Conservation (phyloP, 306 rosid genomes). For the Quercus variabilis region DNA sequence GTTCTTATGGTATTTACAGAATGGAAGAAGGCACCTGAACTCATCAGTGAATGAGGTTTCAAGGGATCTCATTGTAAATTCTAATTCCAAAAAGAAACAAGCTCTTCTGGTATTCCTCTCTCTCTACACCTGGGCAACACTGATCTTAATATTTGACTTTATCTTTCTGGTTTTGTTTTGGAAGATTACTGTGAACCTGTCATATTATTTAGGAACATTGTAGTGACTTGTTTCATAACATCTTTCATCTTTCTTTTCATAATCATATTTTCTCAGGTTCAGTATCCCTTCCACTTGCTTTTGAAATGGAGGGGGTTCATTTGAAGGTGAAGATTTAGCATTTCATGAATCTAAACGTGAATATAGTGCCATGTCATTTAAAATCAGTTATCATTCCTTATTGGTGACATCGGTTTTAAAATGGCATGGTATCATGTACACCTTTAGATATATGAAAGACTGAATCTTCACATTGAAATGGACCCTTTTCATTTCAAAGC, state of each 20-base stretch:
- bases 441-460: too few species aligned
- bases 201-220: background rate
- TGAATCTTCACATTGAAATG: too few species aligned
- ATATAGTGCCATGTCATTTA: too few species aligned
- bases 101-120: conserved; percentile 73
- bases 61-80: conserved; percentile 91
- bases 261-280: background rate
- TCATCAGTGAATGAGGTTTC: conserved; percentile 94
- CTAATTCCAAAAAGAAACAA: conserved; percentile 87
- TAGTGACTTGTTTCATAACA: background rate
- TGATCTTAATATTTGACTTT: conserved; percentile 18
- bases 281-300: too few species aligned
- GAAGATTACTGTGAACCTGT: background rate
- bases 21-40: conserved; percentile 92
- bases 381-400: too few species aligned
- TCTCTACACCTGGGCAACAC: conserved; percentile 5
- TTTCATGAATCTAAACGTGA: too few species aligned
- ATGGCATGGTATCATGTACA: too few species aligned
- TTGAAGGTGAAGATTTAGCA: too few species aligned
- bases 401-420: too few species aligned
- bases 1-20: conserved; percentile 49
- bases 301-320: too few species aligned
- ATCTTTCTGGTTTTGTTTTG: conserved; percentile 1
- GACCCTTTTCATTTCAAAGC: too few species aligned
- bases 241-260: background rate